Evolutionary conservation across 1,139 yeast genomes (phyloP).

Genomic region (Lodderomyces theae): DNA sequence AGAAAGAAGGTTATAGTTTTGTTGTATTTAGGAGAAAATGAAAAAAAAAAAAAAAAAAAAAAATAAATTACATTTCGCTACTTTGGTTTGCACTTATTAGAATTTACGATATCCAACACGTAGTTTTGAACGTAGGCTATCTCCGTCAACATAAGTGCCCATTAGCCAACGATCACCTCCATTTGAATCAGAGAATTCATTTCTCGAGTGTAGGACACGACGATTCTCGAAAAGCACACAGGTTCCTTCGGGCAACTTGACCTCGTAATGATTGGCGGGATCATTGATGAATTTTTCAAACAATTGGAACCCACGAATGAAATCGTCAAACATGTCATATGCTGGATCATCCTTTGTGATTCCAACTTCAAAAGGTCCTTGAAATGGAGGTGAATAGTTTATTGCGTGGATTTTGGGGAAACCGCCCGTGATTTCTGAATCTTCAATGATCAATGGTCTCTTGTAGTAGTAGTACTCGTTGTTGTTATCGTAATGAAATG

Average conservation of each 20-base stretch:
- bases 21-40: neutral
- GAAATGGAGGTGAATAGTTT: slow-evolving; percentile 84
- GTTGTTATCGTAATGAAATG: slow-evolving; percentile 67
- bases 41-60: too few relatives aligned
- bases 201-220: slow-evolving; percentile 68
- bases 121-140: slow-evolving; percentile 64
- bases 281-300: slow-evolving; percentile 62
- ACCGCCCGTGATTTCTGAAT: slow-evolving; percentile 31
- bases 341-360: slow-evolving; percentile 31
- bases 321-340: slow-evolving; percentile 29
- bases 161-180: slow-evolving; percentile 70
- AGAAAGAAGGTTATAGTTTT: neutral
- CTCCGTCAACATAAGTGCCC: slow-evolving; percentile 77
- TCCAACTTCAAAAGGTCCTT: slow-evolving; percentile 70
- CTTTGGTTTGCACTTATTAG: slow-evolving; percentile 1
- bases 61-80: neutral
- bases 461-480: slow-evolving; percentile 62
- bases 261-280: slow-evolving; percentile 53
- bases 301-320: slow-evolving; percentile 54
- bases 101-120: slow-evolving; percentile 27
- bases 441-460: slow-evolving; percentile 66
- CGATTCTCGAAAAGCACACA: slow-evolving; percentile 76
- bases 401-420: slow-evolving; percentile 51
- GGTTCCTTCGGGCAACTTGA: slow-evolving; percentile 59
- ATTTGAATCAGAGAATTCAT: slow-evolving; percentile 50